Percentiles rank a stretch among this genome's conserved stretches.
Evolutionary conservation across 2,329 filamentous ascomycete genomes (phyloP).

Genomic region (Diplocarpon rosae): DNA sequence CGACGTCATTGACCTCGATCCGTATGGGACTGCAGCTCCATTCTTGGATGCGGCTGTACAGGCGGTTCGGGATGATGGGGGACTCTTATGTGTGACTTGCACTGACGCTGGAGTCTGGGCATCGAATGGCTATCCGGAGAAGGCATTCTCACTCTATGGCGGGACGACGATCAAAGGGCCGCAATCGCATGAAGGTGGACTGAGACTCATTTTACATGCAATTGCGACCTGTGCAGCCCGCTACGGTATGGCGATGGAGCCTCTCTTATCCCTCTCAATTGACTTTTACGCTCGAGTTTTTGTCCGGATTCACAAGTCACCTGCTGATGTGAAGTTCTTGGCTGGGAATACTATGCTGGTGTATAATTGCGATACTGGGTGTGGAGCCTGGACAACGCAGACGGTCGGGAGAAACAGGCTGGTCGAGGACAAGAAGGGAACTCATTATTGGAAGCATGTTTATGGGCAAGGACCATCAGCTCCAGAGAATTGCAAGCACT

Average conservation of each 20-base stretch:
- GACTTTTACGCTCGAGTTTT: constrained; percentile 93
- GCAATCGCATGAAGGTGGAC: constrained; percentile 78
- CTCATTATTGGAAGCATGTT: constrained; percentile 62
- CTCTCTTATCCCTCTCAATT: constrained; percentile 83
- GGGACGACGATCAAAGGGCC: constrained; percentile 76
- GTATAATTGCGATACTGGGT: constrained; percentile 83
- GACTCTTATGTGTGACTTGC: constrained; percentile 88
- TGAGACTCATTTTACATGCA: constrained; percentile 76
- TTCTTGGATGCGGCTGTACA: constrained; percentile 90
- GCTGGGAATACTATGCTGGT: constrained; percentile 88
- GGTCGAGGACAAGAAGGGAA: constrained; percentile 58
- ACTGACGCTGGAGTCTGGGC: constrained; percentile 95
- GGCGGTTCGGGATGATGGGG: constrained; percentile 71
- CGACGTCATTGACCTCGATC: constrained; percentile 92
- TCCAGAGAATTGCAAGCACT: constrained; percentile 65
- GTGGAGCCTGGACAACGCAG: constrained; percentile 84
- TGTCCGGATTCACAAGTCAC: constrained; percentile 67
- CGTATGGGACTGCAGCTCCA: constrained; percentile 84
- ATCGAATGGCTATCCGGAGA: constrained; percentile 87
- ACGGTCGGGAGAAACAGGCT: constrained; percentile 60
- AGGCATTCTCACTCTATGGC: constrained; percentile 87
- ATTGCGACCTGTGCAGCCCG: constrained; percentile 70
- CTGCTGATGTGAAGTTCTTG: constrained; percentile 79
- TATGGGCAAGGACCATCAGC: constrained; percentile 61
- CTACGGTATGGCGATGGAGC: constrained; percentile 83